Conservation (phyloP, 2,329 filamentous ascomycete species). For the Epichloe gansuensis region DNA sequence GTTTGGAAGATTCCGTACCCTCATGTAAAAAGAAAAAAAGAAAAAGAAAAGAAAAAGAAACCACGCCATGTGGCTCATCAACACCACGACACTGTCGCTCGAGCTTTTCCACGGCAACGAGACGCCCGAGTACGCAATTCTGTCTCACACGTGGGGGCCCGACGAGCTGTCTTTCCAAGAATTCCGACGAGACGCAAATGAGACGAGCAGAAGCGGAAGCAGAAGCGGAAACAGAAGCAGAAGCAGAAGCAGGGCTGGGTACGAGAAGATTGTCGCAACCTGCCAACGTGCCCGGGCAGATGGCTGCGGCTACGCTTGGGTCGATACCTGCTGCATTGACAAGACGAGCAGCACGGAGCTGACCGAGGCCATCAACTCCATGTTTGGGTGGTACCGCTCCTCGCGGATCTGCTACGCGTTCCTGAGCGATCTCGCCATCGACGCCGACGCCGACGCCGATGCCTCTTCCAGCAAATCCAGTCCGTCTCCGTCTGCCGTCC, state of each 20-base stretch:
- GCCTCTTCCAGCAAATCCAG: too few relatives aligned
- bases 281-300: neutral
- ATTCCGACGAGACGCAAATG: neutral
- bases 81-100: neutral
- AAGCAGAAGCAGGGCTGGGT: neutral
- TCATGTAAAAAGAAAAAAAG: too few relatives aligned
- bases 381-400: conserved; percentile 9
- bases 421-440: neutral
- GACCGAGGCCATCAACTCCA: conserved; percentile 8
- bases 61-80: conserved; percentile 1
- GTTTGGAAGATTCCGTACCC: too few relatives aligned
- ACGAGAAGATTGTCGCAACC: neutral
- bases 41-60: neutral
- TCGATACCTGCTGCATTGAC: conserved; percentile 12
- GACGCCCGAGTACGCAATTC: conserved; percentile 6
- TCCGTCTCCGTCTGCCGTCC: neutral
- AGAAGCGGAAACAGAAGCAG: too few relatives aligned
- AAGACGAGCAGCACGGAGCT: conserved; percentile 8
- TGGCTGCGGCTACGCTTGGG: conserved; percentile 4
- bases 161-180: conserved; percentile 6
- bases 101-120: conserved; percentile 1
- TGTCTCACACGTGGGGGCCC: conserved; percentile 9
- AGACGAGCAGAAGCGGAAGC: too few relatives aligned
- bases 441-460: too few relatives aligned
- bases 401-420: conserved; percentile 2